Conservation (phyloP, 306 rosid genomes). For the Hippophae tibetana region DNA sequence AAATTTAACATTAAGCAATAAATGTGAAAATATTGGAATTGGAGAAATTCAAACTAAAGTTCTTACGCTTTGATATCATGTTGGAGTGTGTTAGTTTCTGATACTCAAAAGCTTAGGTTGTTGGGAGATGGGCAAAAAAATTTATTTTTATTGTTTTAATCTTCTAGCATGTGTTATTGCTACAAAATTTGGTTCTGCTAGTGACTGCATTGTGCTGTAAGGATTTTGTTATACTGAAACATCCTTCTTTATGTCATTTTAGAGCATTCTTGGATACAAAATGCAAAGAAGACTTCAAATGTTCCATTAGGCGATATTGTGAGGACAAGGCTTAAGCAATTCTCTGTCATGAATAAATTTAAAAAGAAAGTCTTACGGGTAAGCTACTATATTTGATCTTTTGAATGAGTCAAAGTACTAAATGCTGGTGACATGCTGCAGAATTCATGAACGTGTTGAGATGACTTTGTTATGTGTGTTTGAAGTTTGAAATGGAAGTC, state of each 20-base stretch:
- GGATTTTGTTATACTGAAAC: not conserved
- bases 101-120: not conserved
- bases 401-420: slow-evolving; percentile 17
- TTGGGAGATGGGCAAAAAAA: no score
- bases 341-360: slow-evolving; percentile 96
- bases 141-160: no score
- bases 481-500: no score
- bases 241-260: slow-evolving; percentile 19
- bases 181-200: slow-evolving; percentile 9
- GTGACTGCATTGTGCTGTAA: not conserved
- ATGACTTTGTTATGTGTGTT: no score
- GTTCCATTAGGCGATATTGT: slow-evolving; percentile 96
- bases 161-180: not conserved
- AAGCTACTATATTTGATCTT: slow-evolving; percentile 32
- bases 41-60: no score
- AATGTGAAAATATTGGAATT: no score
- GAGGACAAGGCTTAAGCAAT: slow-evolving; percentile 89
- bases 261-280: slow-evolving; percentile 98
- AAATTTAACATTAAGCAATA: no score
- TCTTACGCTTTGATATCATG: no score
- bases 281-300: slow-evolving; percentile 89
- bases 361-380: slow-evolving; percentile 96
- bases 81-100: not conserved
- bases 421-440: slow-evolving; percentile 1
- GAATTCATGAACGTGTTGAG: not conserved